Conservation (phyloP, 2,329 filamentous ascomycete genomes). For the Aspergillaceae sp. region DNA sequence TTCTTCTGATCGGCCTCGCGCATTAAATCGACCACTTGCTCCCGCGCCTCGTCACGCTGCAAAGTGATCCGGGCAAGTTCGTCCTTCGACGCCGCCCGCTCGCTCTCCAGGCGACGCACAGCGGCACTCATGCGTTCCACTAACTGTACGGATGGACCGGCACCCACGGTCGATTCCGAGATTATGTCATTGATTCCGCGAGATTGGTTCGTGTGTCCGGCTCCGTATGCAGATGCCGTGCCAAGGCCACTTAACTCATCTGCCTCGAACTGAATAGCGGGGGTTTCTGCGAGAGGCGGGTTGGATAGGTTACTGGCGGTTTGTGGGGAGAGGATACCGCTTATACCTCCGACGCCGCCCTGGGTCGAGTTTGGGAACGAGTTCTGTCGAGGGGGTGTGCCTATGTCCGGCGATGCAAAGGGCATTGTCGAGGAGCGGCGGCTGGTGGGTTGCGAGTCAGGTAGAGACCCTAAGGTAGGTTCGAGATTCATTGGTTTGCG, state of each 20-base stretch:
- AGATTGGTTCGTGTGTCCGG: slow-evolving; percentile 26
- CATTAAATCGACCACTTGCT: slow-evolving; percentile 85
- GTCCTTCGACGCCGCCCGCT: slow-evolving; percentile 82
- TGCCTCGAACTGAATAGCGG: slow-evolving; percentile 38
- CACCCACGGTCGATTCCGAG: slow-evolving; percentile 79
- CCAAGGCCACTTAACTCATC: slow-evolving; percentile 35
- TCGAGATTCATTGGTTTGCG: slow-evolving; percentile 33
- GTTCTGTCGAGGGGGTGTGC: slow-evolving; percentile 39
- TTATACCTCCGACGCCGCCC: neutral
- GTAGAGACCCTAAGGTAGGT: slow-evolving; percentile 26
- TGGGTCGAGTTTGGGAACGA: slow-evolving; percentile 26
- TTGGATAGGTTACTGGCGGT: slow-evolving; percentile 15
- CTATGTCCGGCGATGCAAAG: slow-evolving; percentile 26
- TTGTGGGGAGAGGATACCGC: slow-evolving; percentile 18
- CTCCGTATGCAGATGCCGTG: slow-evolving; percentile 30
- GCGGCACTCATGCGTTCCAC: slow-evolving; percentile 94
- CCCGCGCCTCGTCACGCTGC: slow-evolving; percentile 88
- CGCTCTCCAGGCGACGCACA: slow-evolving; percentile 80
- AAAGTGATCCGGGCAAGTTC: slow-evolving; percentile 69
- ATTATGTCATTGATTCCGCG: slow-evolving; percentile 74
- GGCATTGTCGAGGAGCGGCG: slow-evolving; percentile 34
- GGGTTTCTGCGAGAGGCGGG: slow-evolving; percentile 21
- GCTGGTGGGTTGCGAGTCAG: slow-evolving; percentile 31
- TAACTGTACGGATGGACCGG: slow-evolving; percentile 86
- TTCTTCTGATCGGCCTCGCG: slow-evolving; percentile 69